Percentiles rank a stretch among this genome's conserved stretches.
These are phyloP conservation scores for Sporothrix brasiliensis DNA, from an alignment of 2,329 filamentous ascomycete species.

Conservation along the genomic window DNA sequence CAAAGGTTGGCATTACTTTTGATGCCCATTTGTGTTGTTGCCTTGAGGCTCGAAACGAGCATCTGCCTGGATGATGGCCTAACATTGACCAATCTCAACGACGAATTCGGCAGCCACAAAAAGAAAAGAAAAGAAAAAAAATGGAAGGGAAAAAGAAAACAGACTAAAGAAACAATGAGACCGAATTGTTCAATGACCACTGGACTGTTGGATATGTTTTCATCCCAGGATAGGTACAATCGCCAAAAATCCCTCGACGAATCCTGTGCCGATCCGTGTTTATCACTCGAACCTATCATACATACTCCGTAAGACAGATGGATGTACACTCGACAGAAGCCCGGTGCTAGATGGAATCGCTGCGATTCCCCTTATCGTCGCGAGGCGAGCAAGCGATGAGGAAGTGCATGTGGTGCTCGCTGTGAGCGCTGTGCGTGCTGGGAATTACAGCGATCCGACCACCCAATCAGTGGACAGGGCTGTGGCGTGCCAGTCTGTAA, in stretches of 20 bases:
- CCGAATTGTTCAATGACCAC: not conserved
- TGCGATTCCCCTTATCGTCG: constrained; percentile 4
- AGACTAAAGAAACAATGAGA: not conserved
- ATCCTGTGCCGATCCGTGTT: not conserved
- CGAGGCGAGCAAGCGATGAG: not conserved
- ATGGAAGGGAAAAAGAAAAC: not conserved
- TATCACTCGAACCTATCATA: not conserved
- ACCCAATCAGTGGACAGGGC: constrained; percentile 21
- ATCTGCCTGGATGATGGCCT: constrained; percentile 25
- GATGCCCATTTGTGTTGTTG: constrained; percentile 10
- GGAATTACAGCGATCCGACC: not conserved
- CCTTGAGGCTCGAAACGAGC: constrained; percentile 24
- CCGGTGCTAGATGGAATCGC: constrained; percentile 15
- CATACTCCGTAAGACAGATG: not conserved
- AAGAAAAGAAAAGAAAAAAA: not conserved
- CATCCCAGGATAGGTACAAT: not conserved
- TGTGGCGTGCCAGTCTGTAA: constrained; percentile 11
- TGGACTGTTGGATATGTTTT: not conserved
- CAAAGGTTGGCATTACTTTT: not conserved
- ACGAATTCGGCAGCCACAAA: not conserved
- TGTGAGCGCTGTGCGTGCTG: not conserved
- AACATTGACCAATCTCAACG: not conserved
- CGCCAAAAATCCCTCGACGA: not conserved
- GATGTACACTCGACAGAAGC: too few relatives aligned
- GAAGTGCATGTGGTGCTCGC: not conserved